Evolutionary conservation across 768 basidiomycete genomes (phyloP), one percentile per base, ranked within the genome.

Genomic region (Lactarius hengduanensis): DNA sequence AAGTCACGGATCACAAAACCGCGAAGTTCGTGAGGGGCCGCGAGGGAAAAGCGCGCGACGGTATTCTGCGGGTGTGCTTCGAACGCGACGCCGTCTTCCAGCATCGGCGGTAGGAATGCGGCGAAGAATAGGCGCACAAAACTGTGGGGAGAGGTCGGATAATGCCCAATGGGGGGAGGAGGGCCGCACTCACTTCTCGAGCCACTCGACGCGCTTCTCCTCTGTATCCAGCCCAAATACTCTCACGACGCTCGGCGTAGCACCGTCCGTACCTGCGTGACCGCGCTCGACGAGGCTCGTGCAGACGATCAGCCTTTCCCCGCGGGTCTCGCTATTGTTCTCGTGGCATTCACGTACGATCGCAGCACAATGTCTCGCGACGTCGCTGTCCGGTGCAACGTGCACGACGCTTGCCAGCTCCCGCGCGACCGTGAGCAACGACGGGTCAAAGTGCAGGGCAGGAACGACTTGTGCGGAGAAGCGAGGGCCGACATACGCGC

Each of bases 31-130:
- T 82, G 81, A 4, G 84, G 68, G 15, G 59, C 81, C 30, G 76
- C 65, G 4, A 81, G 68, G 65, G 82, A 80, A 67, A 85, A 86
- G 1, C 84, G 80, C 7, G 83, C 83, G 9, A 86, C 75, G 65
- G 83, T 84, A 67, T 86, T 86, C 73, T 86, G 85, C 1, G 83
- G 83, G 70, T 86, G 85, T 58, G 80, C 82, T 72, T 86, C 84
- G 69, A 86, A 85, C 1, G 81, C 84, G 4, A 86, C 83, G 8
- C 84, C 84, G 64, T 86, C 83, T 61, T 79, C 70, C 4, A 86
- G 73, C 66, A 85, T 78, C 0, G 84, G 76, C 2, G 85, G 84
- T 22, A 86, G 75, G 70, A 86, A 85, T 3, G 84, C 84, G n/a
- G 77, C 74, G 65, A 86, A 80, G 65, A 84, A 81, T 34, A 85